Evolutionary conservation across 1,139 yeast genomes (phyloP), one percentile per base, ranked within the genome.

Genomic region (Candida sojae): DNA sequence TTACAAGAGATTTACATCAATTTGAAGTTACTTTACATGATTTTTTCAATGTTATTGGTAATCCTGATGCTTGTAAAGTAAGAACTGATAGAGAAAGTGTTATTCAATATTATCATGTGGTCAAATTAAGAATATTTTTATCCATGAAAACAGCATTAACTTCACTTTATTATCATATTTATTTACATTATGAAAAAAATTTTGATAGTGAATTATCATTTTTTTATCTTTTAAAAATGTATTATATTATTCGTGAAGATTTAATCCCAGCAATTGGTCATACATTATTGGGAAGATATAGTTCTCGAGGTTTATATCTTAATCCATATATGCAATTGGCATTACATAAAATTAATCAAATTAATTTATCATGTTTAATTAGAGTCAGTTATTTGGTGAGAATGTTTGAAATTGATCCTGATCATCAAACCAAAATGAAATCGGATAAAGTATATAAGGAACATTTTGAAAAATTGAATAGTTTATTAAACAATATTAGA

Each of bases 191-290:
- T 50, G 82, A 78, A 49, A 50, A 53, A 13, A 62, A 57, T 29
- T 33, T 48, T 48, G 56, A 61, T 49, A 44, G 49, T 23, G 57
- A 58, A 7, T 55, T 68, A 26, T 60, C 75, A 0, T 73, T 59
- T 45, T 71, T 68, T 50, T 75, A 73, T 51, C 48, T 69, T 44
- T 71, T 64, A 51, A 75, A 75, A 52, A 59, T 69, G 40, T 40
- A 71, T 2, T 53, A 63, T 29, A 66, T 70, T 28, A 56, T 66
- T 29, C 62, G 63, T 3, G 57, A 55, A 1, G 76, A 73, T 38
- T 56, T 73, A n/a, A 70, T 74, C 74, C 78, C 77, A 1, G 68
- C 69, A 46, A 73, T 68, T 49, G 63, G 62, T 47, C 67, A 68
- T 9, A 60, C 66, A 43, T 58, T 70, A 43, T 70, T 69, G 11